phyloP scores from a whole-genome alignment of 345 rosid species.

The Rhizophora apiculata region DNA sequence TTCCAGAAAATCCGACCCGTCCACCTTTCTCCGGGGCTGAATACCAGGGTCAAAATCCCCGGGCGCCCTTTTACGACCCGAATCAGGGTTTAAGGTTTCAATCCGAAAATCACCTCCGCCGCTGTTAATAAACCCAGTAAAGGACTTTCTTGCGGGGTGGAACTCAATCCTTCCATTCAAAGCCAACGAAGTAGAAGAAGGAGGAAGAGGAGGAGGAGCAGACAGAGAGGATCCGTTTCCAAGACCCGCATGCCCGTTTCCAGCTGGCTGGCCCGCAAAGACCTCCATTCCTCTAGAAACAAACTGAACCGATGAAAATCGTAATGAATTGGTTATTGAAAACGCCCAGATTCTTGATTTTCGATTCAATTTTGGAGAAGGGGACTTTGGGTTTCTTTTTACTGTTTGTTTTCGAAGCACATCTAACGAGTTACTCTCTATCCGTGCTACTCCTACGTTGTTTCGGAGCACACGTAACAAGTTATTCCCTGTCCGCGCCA shows the following conservation, averaged over 20 bases:
- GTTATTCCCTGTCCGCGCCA: no score
- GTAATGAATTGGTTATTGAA: no score
- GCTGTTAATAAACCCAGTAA: conserved; percentile 34
- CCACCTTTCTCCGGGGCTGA: conserved; percentile 34
- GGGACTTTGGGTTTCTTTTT: no score
- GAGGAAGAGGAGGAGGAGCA: conserved; percentile 1
- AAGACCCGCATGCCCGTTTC: not conserved
- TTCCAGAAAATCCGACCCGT: conserved; percentile 50
- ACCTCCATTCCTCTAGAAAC: no score
- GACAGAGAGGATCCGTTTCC: conserved; percentile 1
- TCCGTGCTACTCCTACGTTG: no score
- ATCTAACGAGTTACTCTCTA: not conserved
- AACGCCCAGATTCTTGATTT: no score
- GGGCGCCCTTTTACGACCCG: conserved; percentile 19
- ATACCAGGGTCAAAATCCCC: conserved; percentile 14
- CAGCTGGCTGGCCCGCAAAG: not conserved
- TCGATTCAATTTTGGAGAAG: no score
- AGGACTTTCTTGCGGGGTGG: conserved; percentile 60
- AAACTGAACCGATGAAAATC: no score
- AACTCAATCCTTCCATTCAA: conserved; percentile 47
- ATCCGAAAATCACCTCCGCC: conserved; percentile 52
- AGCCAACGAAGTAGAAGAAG: conserved; percentile 13
- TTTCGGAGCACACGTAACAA: no score
- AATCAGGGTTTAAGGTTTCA: conserved; percentile 63
- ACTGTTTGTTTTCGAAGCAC: no score